Evolutionary conservation across 805 yeast species (phyloP), one percentile per base, ranked within the genome.

Genomic region (Lachancea thermotolerans): DNA sequence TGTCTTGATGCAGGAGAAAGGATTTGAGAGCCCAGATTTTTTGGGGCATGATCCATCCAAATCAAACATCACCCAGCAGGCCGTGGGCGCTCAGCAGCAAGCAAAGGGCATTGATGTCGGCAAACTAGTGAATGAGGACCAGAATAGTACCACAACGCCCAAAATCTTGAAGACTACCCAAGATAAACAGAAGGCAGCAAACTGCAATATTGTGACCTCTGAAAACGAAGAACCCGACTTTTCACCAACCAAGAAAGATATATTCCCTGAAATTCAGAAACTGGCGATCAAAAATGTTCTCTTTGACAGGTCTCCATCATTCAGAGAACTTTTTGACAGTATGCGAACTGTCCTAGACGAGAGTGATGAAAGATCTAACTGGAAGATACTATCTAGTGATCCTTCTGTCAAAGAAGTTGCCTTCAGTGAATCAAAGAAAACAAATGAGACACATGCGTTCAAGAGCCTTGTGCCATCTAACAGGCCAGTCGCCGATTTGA

Each of bases 311-410:
- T 63, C 67, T 2, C 55, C 62, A 15, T 63, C 67, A 0, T 60
- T 56, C 40, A 48, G 54, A 14, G 64, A 63, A 41, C 42, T 63
- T 18, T 63, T 62, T 38, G 55, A 59, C 30, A 60, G 56, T 29
- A 63, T 62, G 58, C 46, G 63, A 35, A 34, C 56, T 4, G 62
- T 63, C 5, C 46, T 63, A 14, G 67, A 60, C 49, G 62, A 58
- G 15, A 41, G 49, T 12, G 67, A 63, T 47, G 64, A 63, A 9
- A 48, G 49, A 12, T 60, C 58, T 35, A 63, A 62, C 41, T 63
- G 67, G 67, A 57, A 51, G 35, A 53, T 59, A 10, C 43, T 62
- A 16, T 49, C 60, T 1, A 53, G 58, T 18, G 59, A 59, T 9
- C 37, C 41, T 8, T 53, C 61, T 5, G 39, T 48, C 14, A 44